Percentiles rank a stretch among this genome's conserved stretches.
These are phyloP conservation scores for Aspergillus piperis DNA, from an alignment of 2,329 filamentous ascomycete genomes.

Conservation along the genomic window DNA sequence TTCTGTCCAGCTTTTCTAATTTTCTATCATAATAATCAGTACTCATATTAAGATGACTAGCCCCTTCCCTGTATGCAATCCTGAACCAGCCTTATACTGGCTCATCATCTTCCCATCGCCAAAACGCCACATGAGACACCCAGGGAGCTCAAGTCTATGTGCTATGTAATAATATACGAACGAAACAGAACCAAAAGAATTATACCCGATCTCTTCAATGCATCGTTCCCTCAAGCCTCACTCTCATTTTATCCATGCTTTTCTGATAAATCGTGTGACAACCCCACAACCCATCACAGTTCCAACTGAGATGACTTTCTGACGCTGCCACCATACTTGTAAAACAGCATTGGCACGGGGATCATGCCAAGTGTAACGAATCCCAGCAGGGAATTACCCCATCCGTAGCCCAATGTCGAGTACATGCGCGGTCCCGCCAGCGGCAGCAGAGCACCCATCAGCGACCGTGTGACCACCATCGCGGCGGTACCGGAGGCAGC, in stretches of 20 bases:
- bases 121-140: background rate
- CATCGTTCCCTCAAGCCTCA: background rate
- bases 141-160: background rate
- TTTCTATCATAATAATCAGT: background rate
- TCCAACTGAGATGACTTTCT: background rate
- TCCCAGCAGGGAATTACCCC: constrained; percentile 2
- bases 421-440: constrained; percentile 4
- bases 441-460: background rate
- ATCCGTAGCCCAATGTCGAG: background rate
- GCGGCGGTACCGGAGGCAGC: background rate
- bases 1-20: background rate
- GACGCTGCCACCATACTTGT: background rate
- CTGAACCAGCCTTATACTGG: background rate
- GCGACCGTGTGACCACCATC: background rate
- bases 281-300: background rate
- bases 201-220: background rate
- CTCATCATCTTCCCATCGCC: background rate
- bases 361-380: background rate
- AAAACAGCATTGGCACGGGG: background rate
- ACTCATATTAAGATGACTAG: background rate
- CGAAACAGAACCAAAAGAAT: background rate
- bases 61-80: background rate
- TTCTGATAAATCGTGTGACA: background rate
- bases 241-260: too few relatives aligned
- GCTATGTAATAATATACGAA: background rate